Percentiles rank a stretch among this genome's conserved stretches.
These are phyloP conservation scores for Saccharomycopsis olivae DNA, from an alignment of 805 yeast genomes.

Conservation along the genomic window DNA sequence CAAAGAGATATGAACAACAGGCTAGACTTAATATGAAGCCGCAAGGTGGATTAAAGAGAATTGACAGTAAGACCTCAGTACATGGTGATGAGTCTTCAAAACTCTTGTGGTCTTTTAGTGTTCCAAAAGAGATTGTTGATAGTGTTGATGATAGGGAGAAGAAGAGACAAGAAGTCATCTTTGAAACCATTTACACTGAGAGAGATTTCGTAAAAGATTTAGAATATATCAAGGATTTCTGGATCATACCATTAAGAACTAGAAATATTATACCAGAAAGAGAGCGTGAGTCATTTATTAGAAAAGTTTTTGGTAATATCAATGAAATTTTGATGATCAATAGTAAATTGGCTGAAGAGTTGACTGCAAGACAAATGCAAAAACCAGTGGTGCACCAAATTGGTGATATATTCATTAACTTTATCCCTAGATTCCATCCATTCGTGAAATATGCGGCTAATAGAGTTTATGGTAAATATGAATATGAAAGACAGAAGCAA, in stretches of 20 bases:
- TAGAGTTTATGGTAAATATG: constrained; percentile 89
- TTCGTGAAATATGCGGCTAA: constrained; percentile 91
- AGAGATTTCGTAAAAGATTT: constrained; percentile 91
- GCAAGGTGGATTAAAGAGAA: constrained; percentile 71
- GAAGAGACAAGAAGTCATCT: constrained; percentile 89
- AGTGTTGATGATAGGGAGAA: constrained; percentile 73
- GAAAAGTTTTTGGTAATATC: constrained; percentile 86
- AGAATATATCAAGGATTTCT: constrained; percentile 86
- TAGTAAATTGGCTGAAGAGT: constrained; percentile 75
- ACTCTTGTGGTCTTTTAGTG: constrained; percentile 90
- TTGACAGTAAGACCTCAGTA: constrained; percentile 57
- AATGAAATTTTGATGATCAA: constrained; percentile 80
- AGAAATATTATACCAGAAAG: constrained; percentile 80
- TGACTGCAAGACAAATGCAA: constrained; percentile 76
- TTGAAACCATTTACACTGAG: constrained; percentile 88
- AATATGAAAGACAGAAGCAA: constrained; percentile 86
- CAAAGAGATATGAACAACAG: constrained; percentile 90
- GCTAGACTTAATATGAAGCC: constrained; percentile 84
- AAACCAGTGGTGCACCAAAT: constrained; percentile 76
- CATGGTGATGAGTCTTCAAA: constrained; percentile 72
- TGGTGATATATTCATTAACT: constrained; percentile 81
- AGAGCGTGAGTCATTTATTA: constrained; percentile 82
- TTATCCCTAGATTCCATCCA: constrained; percentile 81
- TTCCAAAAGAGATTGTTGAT: constrained; percentile 68
- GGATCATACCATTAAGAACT: constrained; percentile 84